Percentiles rank a stretch among this genome's conserved stretches.
Evolutionary conservation across 2,329 filamentous ascomycete genomes (phyloP).

Genomic region (Clonostachys chloroleuca): DNA sequence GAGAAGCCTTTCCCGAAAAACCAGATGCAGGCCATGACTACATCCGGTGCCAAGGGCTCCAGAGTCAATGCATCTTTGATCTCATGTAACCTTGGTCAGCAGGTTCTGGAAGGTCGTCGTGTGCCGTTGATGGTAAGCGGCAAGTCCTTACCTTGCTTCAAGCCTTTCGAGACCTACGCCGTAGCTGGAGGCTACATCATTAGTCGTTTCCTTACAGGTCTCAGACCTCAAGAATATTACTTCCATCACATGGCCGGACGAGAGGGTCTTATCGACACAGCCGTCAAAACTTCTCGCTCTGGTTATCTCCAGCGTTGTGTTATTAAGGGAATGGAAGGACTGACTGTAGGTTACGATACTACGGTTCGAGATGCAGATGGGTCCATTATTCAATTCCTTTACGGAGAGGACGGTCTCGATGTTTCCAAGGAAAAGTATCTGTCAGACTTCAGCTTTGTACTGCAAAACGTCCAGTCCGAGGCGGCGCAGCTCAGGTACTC

Average conservation of each 20-base stretch:
- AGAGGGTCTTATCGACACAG: slow-evolving; percentile 97
- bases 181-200: slow-evolving; percentile 91
- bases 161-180: slow-evolving; percentile 83
- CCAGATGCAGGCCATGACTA: slow-evolving; percentile 99
- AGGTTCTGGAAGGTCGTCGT: slow-evolving; percentile 89
- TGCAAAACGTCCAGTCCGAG: slow-evolving; percentile 80
- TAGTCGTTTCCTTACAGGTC: slow-evolving; percentile 95
- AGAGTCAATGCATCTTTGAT: slow-evolving; percentile 95
- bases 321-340: slow-evolving; percentile 97
- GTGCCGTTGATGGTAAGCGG: slow-evolving; percentile 98
- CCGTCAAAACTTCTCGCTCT: slow-evolving; percentile 95
- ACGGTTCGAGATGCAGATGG: slow-evolving; percentile 94
- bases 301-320: slow-evolving; percentile 95
- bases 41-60: slow-evolving; percentile 90
- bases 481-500: slow-evolving; percentile 71
- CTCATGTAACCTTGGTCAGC: slow-evolving; percentile 94
- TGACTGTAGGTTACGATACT: slow-evolving; percentile 88
- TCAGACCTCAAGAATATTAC: slow-evolving; percentile 95
- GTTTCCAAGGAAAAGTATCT: slow-evolving; percentile 92
- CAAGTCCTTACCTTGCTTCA: slow-evolving; percentile 92
- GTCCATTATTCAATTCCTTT: slow-evolving; percentile 88
- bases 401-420: slow-evolving; percentile 93
- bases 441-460: slow-evolving; percentile 82
- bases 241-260: slow-evolving; percentile 99
- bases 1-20: slow-evolving; percentile 93